phyloP scores from a whole-genome alignment of 495 filamentous ascomycete species.

The Podospora pseudopauciseta region DNA sequence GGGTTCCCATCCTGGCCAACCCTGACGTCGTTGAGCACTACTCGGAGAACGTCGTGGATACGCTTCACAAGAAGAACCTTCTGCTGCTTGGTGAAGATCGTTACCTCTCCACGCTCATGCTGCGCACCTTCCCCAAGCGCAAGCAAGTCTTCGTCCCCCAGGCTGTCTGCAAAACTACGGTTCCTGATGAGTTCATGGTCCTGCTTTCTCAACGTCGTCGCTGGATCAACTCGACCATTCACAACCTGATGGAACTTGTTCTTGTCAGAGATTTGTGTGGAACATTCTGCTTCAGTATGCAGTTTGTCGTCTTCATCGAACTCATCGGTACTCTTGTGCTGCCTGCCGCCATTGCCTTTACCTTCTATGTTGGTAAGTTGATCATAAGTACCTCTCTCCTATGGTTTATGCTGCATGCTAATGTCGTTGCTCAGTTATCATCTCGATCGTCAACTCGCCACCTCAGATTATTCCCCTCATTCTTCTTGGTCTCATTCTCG shows the following conservation, averaged over 20 bases:
- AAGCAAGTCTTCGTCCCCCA: conserved; percentile 99
- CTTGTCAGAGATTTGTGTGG: conserved; percentile 95
- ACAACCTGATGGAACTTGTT: conserved; percentile 97
- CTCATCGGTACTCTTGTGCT: conserved; percentile 91
- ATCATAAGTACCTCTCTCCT: neutral
- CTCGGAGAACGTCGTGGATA: conserved; percentile 99
- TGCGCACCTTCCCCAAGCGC: conserved; percentile 97
- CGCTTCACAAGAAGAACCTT: conserved; percentile 96
- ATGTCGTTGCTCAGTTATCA: conserved; percentile 56
- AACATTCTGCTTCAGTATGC: conserved; percentile 99
- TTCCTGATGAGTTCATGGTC: conserved; percentile 89
- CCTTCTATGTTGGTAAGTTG: conserved; percentile 84
- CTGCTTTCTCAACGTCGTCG: conserved; percentile 89
- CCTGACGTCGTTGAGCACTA: conserved; percentile 99
- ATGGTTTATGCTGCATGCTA: neutral
- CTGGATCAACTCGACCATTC: conserved; percentile 99
- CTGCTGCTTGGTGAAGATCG: conserved; percentile 95
- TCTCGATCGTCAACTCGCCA: conserved; percentile 75
- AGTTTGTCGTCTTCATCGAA: conserved; percentile 96
- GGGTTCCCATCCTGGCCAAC: conserved; percentile 98
- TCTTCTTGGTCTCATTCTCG: conserved; percentile 86
- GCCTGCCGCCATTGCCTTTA: conserved; percentile 94
- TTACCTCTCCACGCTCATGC: conserved; percentile 94
- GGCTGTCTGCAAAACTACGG: conserved; percentile 96
- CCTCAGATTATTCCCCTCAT: conserved; percentile 92